Evolutionary conservation across 768 basidiomycete genomes (phyloP).

Genomic region (Tulasnella calospora): DNA sequence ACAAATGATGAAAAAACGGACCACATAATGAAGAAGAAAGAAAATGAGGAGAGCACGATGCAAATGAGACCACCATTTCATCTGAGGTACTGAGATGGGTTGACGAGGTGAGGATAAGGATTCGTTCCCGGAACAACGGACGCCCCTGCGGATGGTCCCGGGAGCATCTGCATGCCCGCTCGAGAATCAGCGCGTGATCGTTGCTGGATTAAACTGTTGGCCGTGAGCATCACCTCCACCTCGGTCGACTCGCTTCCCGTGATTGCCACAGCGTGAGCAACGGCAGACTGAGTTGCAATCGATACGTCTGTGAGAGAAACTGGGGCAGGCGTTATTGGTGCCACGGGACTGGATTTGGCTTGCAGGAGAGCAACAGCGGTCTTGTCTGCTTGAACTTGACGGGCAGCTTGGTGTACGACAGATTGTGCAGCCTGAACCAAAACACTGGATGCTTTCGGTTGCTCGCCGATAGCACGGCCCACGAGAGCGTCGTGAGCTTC

Average conservation of each 20-base stretch:
- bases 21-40: not conserved
- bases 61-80: not conserved
- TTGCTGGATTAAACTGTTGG: conserved; percentile 50
- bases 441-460: conserved; percentile 31
- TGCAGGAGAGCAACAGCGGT: conserved; percentile 39
- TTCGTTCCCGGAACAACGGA: not conserved
- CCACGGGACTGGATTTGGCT: conserved; percentile 41
- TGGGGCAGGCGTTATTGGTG: conserved; percentile 26
- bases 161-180: not conserved
- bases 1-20: not conserved
- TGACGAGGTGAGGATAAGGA: not conserved
- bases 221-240: conserved; percentile 74
- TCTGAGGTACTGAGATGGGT: conserved; percentile 11
- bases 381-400: conserved; percentile 52
- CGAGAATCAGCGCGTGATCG: conserved; percentile 20
- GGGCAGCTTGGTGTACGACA: conserved; percentile 72
- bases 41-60: conserved; percentile 2
- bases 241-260: conserved; percentile 68
- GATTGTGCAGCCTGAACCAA: conserved; percentile 75
- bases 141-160: not conserved
- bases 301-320: conserved; percentile 56
- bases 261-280: conserved; percentile 76
- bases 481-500: conserved; percentile 49
- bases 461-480: conserved; percentile 45
- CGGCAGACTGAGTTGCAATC: conserved; percentile 65